Base-by-base conservation (phyloP, 495 filamentous ascomycete species). In the Articulospora tetracladia region DNA sequence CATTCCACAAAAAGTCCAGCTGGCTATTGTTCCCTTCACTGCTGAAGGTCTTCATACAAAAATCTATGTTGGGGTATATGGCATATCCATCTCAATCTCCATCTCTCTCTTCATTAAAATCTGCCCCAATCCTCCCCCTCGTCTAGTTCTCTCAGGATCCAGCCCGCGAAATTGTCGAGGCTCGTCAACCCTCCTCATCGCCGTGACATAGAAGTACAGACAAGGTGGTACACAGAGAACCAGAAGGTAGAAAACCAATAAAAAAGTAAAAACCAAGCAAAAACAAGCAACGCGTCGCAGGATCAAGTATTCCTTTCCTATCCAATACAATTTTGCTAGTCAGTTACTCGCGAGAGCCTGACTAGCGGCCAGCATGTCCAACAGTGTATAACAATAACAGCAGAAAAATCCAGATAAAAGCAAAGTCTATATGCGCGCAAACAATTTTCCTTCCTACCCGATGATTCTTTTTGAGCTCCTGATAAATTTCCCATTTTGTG, bases 381-480 rank as follows among this genome's bases (percentile, higher is more conserved):
- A 60, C 57, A 63, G 53, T 60, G 44, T 60, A 44, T n/a, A 62
- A 7, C 8, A 11, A 17, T 44, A 44, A 19, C 8, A 44, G 17
- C 39, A 12, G n/a, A 61, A 57, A 23, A 52, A 61, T 41, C 46
- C 15, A 13, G 28, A 23, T 20, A 47, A 64, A 61, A 58, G 32
- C 23, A 64, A 44, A 62, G 53, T 67, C 65, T 67, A 67, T 67
- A 67, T 67, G 65, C 65, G 58, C 56, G 26, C 34, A 48, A 53
- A 53, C 53, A 50, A 41, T 57, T 63, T 64, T 64, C 36, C 47
- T 58, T 13, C 61, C 61, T 24, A n/a, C 57, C 39, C n/a, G 57
- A 56, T 60, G 17, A 53, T 19, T 30, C 26, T 28, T 28, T 57
- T 64, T 64, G n/a, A 32, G 34, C 44, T 51, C 58, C 62, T 15